These are phyloP conservation scores for Gaertneriomyces sp. DNA, from an alignment of 192 early-diverging fungal genomes.

Conservation along the genomic window DNA sequence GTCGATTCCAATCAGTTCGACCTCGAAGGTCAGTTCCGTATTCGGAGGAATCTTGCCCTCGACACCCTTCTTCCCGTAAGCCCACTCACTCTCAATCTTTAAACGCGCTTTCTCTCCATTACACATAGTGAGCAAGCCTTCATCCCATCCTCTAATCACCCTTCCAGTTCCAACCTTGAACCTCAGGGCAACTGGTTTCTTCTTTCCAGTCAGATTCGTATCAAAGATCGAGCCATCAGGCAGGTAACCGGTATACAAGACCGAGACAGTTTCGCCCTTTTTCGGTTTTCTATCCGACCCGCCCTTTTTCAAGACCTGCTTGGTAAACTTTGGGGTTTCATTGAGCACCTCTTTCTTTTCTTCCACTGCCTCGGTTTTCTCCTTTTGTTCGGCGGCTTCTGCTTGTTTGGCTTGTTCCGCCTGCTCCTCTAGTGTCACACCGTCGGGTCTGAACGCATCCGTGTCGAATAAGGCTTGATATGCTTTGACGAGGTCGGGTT, in stretches of 20 bases:
- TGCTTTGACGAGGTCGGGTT: constrained; percentile 55
- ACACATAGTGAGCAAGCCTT: constrained; percentile 57
- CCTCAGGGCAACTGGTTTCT: constrained; percentile 58
- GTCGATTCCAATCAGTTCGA: constrained; percentile 53
- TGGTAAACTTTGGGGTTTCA: constrained; percentile 59
- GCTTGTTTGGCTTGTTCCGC: constrained; percentile 29
- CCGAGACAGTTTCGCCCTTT: constrained; percentile 68
- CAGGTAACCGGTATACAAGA: constrained; percentile 65
- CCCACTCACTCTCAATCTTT: constrained; percentile 56
- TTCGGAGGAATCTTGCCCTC: constrained; percentile 54
- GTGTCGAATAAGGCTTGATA: constrained; percentile 59
- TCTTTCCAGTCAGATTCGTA: constrained; percentile 59
- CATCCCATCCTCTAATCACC: constrained; percentile 63
- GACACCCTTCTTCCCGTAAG: constrained; percentile 60
- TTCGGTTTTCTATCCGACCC: constrained; percentile 49
- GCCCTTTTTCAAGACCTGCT: constrained; percentile 63
- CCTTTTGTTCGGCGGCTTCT: too few relatives aligned
- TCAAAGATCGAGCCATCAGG: constrained; percentile 71
- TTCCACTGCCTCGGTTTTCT: too few relatives aligned
- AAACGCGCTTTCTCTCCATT: constrained; percentile 61
- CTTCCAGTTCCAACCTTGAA: constrained; percentile 63
- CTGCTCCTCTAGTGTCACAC: constrained; percentile 30
- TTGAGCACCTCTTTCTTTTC: background rate
- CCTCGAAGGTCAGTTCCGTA: constrained; percentile 54
- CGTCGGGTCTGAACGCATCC: constrained; percentile 23